These are phyloP conservation scores for Populus ilicifolia DNA, from an alignment of 345 rosid species.

Conservation along the genomic window DNA sequence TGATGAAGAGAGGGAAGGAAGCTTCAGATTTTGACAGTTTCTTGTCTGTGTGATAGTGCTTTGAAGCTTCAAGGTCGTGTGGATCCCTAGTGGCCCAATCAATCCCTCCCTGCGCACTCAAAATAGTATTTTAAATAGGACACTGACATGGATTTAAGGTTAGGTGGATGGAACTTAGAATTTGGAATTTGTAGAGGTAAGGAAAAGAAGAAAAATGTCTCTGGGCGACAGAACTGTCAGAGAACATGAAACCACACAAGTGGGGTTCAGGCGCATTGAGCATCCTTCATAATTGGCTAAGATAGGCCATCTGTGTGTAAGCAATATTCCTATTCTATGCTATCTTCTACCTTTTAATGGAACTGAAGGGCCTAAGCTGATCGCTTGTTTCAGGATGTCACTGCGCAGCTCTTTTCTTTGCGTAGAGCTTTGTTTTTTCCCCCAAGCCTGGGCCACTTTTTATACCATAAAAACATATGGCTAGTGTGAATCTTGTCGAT, in stretches of 20 bases:
- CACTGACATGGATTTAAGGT: not conserved
- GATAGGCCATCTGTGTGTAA: not conserved
- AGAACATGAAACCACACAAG: not conserved
- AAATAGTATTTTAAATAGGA: not conserved
- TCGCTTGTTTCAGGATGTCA: too few relatives aligned
- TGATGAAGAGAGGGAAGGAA: conserved; percentile 9
- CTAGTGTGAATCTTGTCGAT: too few relatives aligned
- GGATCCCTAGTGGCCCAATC: conserved; percentile 13
- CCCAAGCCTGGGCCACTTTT: too few relatives aligned
- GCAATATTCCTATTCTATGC: not conserved
- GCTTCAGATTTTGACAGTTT: conserved; percentile 7
- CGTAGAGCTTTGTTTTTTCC: too few relatives aligned
- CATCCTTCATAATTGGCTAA: too few relatives aligned
- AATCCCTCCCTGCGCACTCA: not conserved
- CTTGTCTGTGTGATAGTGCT: not conserved
- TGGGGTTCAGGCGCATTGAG: not conserved
- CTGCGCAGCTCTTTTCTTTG: too few relatives aligned
- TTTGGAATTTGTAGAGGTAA: not conserved
- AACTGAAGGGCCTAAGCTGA: too few relatives aligned
- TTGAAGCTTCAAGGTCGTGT: not conserved
- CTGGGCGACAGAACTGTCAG: not conserved
- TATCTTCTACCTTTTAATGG: not conserved
- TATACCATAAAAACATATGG: too few relatives aligned
- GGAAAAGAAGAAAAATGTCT: not conserved
- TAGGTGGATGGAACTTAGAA: not conserved